Evolutionary conservation across 1,139 yeast genomes (phyloP), one percentile per base, ranked within the genome.

Genomic region (Blastobotrys indianensis): DNA sequence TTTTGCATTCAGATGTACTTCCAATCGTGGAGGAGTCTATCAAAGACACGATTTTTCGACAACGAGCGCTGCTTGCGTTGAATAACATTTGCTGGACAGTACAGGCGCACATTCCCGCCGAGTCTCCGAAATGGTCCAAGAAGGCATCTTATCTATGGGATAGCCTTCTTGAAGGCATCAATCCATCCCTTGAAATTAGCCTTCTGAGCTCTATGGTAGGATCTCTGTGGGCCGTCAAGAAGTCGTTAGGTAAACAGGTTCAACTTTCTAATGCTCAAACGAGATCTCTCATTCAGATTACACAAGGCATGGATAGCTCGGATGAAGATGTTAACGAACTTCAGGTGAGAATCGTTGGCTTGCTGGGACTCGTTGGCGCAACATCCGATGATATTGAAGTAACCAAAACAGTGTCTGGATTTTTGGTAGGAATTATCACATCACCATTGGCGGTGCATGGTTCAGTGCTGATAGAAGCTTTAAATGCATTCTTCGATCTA

Each of bases 401-500:
- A 29, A 80, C 84, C 2, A 46, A 42, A 32, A 46, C 47, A 5
- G 55, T 55, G 6, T 45, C 57, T 1, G 56, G 54, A 11, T 60
- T 62, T 45, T 45, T 57, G 12, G 42, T 56, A 7, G 39, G 50
- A 13, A 41, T 58, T 2, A 25, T 60, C 35, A 57, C 60, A 17
- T 59, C 60, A 6, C 70, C 80, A 20, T 61, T 62, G 23, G 54
- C 59, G 8, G 50, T 60, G 8, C 64, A 63, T 4, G 61, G 61
- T 3, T 55, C 68, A 49, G 63, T 81, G 6, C 69, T 79, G 5
- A 65, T 80, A 44, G 92, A 84, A 48, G 67, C 81, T 17, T 64
- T 85, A 30, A 82, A 86, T 56, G 68, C 77, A 7, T 58, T 88
- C 8, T 87, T 79, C 63, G 96, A 87, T 51, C 70, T 88, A 6